phyloP scores from a whole-genome alignment of 192 early-diverging fungal genomes.

The Linnemannia exigua region DNA sequence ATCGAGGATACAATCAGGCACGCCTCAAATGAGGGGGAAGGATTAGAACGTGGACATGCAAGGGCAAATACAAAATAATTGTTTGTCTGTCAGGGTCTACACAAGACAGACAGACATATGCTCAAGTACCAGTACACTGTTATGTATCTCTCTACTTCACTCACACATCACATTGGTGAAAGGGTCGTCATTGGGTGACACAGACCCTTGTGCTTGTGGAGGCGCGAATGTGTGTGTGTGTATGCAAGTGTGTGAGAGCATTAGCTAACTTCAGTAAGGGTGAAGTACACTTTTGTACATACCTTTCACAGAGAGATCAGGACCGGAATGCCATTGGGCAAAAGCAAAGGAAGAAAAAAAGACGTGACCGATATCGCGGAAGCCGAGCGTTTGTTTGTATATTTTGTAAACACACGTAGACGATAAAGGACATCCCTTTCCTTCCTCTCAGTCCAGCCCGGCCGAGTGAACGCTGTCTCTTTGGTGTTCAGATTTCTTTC shows the following conservation, averaged over 20 bases:
- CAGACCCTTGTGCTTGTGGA: conserved; percentile 1
- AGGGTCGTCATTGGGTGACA: not conserved
- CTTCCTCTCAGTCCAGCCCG: not conserved
- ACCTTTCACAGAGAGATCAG: not conserved
- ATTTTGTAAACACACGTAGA: not conserved
- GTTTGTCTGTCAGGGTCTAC: not conserved
- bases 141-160: not conserved
- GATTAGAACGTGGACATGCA: not conserved
- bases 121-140: too few relatives aligned
- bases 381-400: not conserved
- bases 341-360: not conserved
- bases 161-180: not conserved
- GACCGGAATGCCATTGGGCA: not conserved
- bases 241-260: not conserved
- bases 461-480: not conserved
- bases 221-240: not conserved
- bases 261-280: not conserved
- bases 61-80: not conserved
- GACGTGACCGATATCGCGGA: not conserved
- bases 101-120: not conserved
- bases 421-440: not conserved
- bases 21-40: not conserved
- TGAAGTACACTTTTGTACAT: not conserved
- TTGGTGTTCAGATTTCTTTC: not conserved
- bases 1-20: not conserved